Evolutionary conservation across 352 stramenopile species (phyloP).

Genomic region (Blastocystis sp.): DNA sequence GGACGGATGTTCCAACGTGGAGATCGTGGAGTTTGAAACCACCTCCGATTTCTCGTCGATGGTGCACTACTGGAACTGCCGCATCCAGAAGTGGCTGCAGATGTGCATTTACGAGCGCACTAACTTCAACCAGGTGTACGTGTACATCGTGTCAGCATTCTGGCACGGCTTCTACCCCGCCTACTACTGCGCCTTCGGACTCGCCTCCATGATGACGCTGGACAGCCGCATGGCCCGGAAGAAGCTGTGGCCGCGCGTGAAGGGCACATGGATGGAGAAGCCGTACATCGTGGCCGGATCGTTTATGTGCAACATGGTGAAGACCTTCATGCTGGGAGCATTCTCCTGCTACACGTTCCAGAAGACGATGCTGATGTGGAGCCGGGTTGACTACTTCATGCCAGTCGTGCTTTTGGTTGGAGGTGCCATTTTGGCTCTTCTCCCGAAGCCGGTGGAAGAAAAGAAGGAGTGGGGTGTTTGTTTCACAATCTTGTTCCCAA

Average conservation of each 20-base stretch:
- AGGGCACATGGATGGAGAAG: constrained; percentile 4
- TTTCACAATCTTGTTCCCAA: not conserved
- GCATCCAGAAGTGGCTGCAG: constrained; percentile 88
- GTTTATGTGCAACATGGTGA: not conserved
- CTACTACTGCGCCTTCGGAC: constrained; percentile 92
- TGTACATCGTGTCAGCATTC: constrained; percentile 89
- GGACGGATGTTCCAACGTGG: constrained; percentile 90
- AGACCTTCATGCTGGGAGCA: constrained; percentile 30
- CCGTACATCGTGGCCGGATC: not conserved
- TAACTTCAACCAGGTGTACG: constrained; percentile 84
- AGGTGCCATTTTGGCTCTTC: not conserved
- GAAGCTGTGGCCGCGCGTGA: constrained; percentile 54
- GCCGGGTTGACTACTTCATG: not conserved
- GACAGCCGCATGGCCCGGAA: constrained; percentile 1
- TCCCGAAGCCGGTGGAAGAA: not conserved
- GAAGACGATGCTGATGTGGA: constrained; percentile 2
- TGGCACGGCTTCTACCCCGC: constrained; percentile 98
- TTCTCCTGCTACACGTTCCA: constrained; percentile 21
- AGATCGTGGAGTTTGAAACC: constrained; percentile 90
- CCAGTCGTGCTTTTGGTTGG: constrained; percentile 1
- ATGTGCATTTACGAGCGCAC: constrained; percentile 94
- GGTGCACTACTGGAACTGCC: constrained; percentile 91
- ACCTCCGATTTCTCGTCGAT: constrained; percentile 83
- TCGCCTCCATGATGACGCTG: constrained; percentile 5
- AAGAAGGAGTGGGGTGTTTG: constrained; percentile 25